These are phyloP conservation scores for Acacia pycnantha DNA, from an alignment of 331 rosid genomes.

Conservation along the genomic window DNA sequence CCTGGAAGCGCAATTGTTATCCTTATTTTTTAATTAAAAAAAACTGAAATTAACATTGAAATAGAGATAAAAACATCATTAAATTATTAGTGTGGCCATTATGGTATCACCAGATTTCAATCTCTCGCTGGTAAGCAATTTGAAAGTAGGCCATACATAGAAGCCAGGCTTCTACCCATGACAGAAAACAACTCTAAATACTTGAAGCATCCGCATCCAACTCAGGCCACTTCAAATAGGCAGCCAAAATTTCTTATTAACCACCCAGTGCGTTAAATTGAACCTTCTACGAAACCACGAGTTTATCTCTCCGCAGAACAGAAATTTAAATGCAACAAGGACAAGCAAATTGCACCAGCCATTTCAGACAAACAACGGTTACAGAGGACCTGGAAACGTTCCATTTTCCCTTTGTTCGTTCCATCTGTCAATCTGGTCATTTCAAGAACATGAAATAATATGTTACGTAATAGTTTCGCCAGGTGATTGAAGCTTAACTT, in stretches of 20 bases:
- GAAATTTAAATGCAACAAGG: slow-evolving; percentile 32
- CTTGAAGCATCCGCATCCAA: slow-evolving; percentile 22
- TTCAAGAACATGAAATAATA: not conserved
- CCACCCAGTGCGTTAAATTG: slow-evolving; percentile 35
- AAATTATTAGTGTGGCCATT: not conserved
- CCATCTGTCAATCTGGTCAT: slow-evolving; percentile 79
- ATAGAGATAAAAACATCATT: not conserved
- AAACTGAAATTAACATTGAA: not conserved
- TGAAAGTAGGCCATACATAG: not conserved
- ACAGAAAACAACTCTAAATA: not conserved
- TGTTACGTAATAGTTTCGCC: not conserved
- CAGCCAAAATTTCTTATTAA: slow-evolving; percentile 68
- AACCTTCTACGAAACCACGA: slow-evolving; percentile 31
- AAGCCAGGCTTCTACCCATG: not conserved
- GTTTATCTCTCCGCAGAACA: slow-evolving; percentile 38
- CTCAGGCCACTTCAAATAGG: slow-evolving; percentile 27
- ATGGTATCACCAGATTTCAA: not conserved
- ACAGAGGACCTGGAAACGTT: slow-evolving; percentile 94
- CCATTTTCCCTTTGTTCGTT: slow-evolving; percentile 96
- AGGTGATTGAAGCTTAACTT: not conserved
- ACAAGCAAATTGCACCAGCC: slow-evolving; percentile 23
- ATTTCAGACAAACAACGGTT: slow-evolving; percentile 38
- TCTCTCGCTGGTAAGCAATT: not conserved
- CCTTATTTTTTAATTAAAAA: not conserved
- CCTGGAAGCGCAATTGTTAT: too few species aligned